These are phyloP conservation scores for Malania oleifera DNA, from an alignment of 164 flowering plant species.

Conservation along the genomic window DNA sequence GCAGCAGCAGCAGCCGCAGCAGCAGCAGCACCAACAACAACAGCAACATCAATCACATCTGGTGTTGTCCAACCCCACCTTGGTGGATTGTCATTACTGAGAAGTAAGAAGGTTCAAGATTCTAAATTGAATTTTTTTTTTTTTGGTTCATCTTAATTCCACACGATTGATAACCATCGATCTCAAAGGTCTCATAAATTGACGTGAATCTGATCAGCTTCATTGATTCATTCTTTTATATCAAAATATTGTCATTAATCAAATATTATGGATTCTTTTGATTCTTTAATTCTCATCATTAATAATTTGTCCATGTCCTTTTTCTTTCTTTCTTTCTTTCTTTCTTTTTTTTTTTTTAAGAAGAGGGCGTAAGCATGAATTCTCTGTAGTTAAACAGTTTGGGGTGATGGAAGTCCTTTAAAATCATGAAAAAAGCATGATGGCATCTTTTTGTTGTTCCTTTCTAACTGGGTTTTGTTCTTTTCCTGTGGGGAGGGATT, in stretches of 20 bases:
- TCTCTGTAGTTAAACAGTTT: no score
- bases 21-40: constrained; percentile 16
- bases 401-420: no score
- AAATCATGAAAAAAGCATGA: constrained; percentile 27
- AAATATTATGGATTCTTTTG: no score
- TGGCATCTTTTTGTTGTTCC: constrained; percentile 10
- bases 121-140: no score
- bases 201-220: background rate
- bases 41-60: constrained; percentile 17
- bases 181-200: constrained; percentile 7
- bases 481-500: constrained; percentile 6
- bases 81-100: constrained; percentile 68
- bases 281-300: no score
- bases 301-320: no score
- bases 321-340: no score
- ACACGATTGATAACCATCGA: no score
- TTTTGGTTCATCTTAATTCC: background rate
- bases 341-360: no score
- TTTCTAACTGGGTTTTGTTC: background rate
- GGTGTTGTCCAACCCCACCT: constrained; percentile 30
- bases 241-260: no score
- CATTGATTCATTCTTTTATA: no score
- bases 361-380: no score
- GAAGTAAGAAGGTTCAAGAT: background rate
- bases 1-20: constrained; percentile 15